Percentiles rank a stretch among this genome's conserved stretches.
Conservation (phyloP, 768 basidiomycete genomes). For the Pleurotus ostreatus region DNA sequence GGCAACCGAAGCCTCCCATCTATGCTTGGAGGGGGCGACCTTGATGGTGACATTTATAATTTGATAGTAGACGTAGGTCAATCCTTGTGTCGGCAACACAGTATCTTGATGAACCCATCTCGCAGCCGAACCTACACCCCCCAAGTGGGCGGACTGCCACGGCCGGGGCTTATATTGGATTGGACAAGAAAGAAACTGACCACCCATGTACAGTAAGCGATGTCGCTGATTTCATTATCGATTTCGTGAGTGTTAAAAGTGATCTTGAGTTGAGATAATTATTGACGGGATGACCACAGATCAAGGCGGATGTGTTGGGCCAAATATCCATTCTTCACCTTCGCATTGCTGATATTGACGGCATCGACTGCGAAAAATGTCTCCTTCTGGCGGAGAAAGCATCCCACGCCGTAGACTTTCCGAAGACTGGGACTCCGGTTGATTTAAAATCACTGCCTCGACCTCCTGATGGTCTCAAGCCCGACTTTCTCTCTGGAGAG, state of each 20-base stretch:
- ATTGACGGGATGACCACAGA: conserved; percentile 7
- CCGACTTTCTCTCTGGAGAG: conserved; percentile 43
- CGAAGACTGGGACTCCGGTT: conserved; percentile 41
- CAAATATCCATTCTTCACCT: conserved; percentile 39
- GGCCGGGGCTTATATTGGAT: conserved; percentile 37
- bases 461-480: conserved; percentile 19
- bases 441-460: conserved; percentile 28
- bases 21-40: conserved; percentile 49
- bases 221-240: conserved; percentile 42
- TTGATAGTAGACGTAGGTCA: conserved; percentile 36
- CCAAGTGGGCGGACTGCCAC: conserved; percentile 3
- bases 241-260: conserved; percentile 31
- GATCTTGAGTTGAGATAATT: background rate
- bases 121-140: conserved; percentile 27
- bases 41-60: conserved; percentile 51
- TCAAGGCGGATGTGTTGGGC: conserved; percentile 36
- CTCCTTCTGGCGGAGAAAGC: conserved; percentile 38
- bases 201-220: conserved; percentile 34
- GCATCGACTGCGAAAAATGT: conserved; percentile 31
- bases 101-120: background rate
- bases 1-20: conserved; percentile 41
- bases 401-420: conserved; percentile 46
- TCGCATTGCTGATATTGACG: conserved; percentile 36
- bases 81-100: background rate
- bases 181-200: conserved; percentile 27